Base-by-base conservation (phyloP, 805 yeast genomes). In the Nakazawaea wyomingensis region DNA sequence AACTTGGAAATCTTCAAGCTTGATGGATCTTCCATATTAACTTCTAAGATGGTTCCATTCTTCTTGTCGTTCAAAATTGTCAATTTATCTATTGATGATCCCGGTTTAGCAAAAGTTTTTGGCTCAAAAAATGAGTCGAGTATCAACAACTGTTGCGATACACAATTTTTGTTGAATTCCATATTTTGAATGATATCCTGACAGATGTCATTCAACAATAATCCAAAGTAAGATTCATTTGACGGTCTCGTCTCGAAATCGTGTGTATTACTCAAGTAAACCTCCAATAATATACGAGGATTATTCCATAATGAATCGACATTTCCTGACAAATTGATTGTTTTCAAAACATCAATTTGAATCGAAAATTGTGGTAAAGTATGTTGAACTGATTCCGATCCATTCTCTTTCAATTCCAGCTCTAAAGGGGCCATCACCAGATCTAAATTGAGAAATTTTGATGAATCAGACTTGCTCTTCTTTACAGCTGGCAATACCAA, bases 81-180 rank as follows among this genome's bases (percentile, higher is more conserved):
- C 41, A 91, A 66, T 47, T 78, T 80, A 51, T 89, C 96, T 46
- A 89, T 71, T 0, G 95, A 76, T 3, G 83, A 75, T 29, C 95
- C 95, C 1, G 93, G 77, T 34, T 75, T 73, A 1, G 87, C 76
- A 61, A 85, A 85, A n/a, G 71, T 54, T 31, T 74, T 75, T 9
- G 77, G 70, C 48, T 76, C 72, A 67, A 89, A 89, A 54, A 80
- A 90, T 42, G 76, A 60, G 54, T 84, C 89, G 43, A 93, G 63
- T 5, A 82, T 76, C 24, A 87, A 72, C 34, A 93, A 73, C 60
- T 89, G 96, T 49, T 85, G 79, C 0, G 96, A 81, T 8, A 87
- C 95, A 50, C 86, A 93, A 36, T 77, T 78, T 56, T 96, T 82
- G 64, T 93, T 93, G 69, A 87, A 93, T 50, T 90, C 95, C 66